Percentiles rank a stretch among this genome's conserved stretches.
Conservation (phyloP, 179 eudicot species). For the Spergularia azorica region DNA sequence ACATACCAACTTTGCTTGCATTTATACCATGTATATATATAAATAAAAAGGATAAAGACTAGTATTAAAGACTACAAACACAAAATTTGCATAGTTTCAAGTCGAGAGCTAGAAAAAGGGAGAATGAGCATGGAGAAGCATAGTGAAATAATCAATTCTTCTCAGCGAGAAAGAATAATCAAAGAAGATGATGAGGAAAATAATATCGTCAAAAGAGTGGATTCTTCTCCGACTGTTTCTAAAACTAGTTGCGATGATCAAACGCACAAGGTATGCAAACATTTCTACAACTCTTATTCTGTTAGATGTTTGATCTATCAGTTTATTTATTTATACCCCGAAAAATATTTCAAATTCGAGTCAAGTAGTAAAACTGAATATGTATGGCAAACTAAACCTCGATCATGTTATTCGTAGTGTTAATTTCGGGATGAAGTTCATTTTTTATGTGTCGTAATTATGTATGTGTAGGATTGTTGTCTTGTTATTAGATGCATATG, state of each 20-base stretch:
- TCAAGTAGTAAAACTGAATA: no score
- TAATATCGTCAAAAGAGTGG: not conserved
- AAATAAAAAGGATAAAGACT: not conserved
- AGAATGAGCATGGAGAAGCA: constrained; percentile 11
- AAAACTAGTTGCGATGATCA: constrained; percentile 9
- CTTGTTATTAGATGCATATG: no score
- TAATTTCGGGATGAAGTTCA: no score
- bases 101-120: not conserved
- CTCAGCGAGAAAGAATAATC: not conserved
- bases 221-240: not conserved
- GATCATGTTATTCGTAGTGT: no score
- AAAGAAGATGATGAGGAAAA: not conserved
- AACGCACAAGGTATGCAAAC: constrained; percentile 11
- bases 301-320: not conserved
- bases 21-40: not conserved
- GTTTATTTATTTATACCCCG: not conserved
- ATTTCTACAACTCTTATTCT: no score
- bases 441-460: no score
- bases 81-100: constrained; percentile 8
- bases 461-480: no score
- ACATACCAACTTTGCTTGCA: constrained; percentile 10
- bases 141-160: not conserved
- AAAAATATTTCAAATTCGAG: not conserved
- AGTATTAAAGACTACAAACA: not conserved
- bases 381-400: no score